These are phyloP conservation scores for Diaporthe vaccinii DNA, from an alignment of 2,329 filamentous ascomycete genomes.

Conservation along the genomic window DNA sequence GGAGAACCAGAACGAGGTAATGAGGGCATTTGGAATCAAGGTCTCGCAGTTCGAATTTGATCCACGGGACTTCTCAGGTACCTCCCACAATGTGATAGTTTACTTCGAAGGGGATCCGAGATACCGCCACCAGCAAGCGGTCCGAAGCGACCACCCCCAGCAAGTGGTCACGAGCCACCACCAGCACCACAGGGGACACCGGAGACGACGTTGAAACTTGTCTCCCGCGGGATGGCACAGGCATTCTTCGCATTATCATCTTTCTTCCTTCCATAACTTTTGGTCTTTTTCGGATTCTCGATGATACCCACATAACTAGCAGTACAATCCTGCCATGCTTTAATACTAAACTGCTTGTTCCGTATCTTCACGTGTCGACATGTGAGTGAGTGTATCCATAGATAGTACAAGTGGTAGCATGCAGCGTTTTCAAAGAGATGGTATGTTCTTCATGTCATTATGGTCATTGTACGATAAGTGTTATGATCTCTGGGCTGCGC, in stretches of 20 bases:
- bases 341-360: not conserved
- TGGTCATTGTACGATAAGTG: no score
- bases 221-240: not conserved
- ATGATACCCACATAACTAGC: not conserved
- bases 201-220: not conserved
- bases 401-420: no score
- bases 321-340: not conserved
- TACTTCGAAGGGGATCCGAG: not conserved
- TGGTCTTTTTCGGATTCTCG: not conserved
- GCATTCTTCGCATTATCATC: no score
- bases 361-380: not conserved
- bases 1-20: not conserved
- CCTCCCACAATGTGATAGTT: fast-evolving
- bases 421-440: no score
- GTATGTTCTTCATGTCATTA: no score
- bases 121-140: not conserved
- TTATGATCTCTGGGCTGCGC: no score
- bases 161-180: not conserved
- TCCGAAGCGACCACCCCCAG: not conserved
- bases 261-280: no score
- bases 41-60: not conserved
- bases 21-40: not conserved
- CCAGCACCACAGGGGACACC: not conserved
- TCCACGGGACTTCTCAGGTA: fast-evolving
- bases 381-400: not conserved